A percentile compares a stretch with the other conserved stretches of the same genome.
phyloP scores from a whole-genome alignment of 148 eudicot genomes.

The Rhododendron mucronatum region DNA sequence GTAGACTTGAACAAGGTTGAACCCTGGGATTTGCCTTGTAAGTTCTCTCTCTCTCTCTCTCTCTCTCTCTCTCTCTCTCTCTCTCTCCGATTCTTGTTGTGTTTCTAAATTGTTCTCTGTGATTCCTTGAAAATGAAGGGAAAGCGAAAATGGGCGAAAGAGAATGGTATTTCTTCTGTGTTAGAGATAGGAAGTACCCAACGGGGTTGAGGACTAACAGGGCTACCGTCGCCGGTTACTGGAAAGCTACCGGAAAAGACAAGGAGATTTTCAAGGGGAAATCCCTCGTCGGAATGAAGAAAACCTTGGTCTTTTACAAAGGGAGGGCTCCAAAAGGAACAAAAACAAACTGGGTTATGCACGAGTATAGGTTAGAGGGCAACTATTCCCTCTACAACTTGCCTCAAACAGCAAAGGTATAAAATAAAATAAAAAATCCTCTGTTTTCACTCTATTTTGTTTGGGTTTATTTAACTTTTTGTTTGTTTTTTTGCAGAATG shows the following conservation, averaged over 20 bases:
- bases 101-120: neutral
- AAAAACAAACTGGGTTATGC: conserved; percentile 88
- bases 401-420: conserved; percentile 36
- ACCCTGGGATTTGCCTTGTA: conserved; percentile 89
- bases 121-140: conserved; percentile 24
- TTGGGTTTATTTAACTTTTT: neutral
- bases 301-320: conserved; percentile 75
- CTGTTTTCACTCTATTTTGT: neutral
- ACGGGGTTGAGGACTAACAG: conserved; percentile 71
- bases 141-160: conserved; percentile 71
- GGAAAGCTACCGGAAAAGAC: conserved; percentile 96
- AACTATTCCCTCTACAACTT: conserved; percentile 25
- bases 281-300: conserved; percentile 78
- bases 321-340: conserved; percentile 87
- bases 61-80: neutral
- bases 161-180: conserved; percentile 78
- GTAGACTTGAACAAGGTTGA: conserved; percentile 79
- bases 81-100: neutral
- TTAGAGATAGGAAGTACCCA: conserved; percentile 70
- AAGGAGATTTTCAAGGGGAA: conserved; percentile 56
- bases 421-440: neutral
- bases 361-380: conserved; percentile 74
- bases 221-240: conserved; percentile 70
- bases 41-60: conserved; percentile 11
- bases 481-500: conserved; percentile 41